Evolutionary conservation across 345 rosid species (phyloP).

Genomic region (Odontarrhena argentea): DNA sequence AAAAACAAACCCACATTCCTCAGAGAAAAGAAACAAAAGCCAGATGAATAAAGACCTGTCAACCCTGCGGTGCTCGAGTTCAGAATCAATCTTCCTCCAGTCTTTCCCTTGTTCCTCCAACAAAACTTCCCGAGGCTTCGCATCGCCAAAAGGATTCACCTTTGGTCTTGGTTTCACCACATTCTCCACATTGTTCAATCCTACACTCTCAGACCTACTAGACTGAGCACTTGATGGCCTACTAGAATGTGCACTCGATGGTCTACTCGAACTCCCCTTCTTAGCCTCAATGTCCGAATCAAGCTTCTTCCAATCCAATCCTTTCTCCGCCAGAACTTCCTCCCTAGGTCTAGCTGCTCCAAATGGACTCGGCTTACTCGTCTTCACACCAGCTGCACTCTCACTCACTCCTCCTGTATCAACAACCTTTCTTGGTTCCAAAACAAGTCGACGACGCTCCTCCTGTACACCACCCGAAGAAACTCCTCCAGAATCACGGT

Average conservation of each 20-base stretch:
- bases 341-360: slow-evolving; percentile 96
- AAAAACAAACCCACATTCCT: not conserved
- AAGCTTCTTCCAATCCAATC: slow-evolving; percentile 87
- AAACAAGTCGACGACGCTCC: slow-evolving; percentile 70
- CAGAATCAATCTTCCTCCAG: slow-evolving; percentile 89
- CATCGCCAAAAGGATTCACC: slow-evolving; percentile 95
- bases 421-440: slow-evolving; percentile 63
- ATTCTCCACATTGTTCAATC: slow-evolving; percentile 59
- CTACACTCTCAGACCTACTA: slow-evolving; percentile 71
- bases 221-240: slow-evolving; percentile 95
- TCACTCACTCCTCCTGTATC: slow-evolving; percentile 50
- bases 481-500: slow-evolving; percentile 61
- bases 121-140: slow-evolving; percentile 93
- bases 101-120: slow-evolving; percentile 84
- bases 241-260: slow-evolving; percentile 87
- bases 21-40: not conserved
- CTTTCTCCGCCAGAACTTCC: slow-evolving; percentile 88
- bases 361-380: slow-evolving; percentile 76
- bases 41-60: slow-evolving; percentile 51
- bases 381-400: slow-evolving; percentile 42
- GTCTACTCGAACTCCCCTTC: slow-evolving; percentile 69
- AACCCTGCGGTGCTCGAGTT: slow-evolving; percentile 81
- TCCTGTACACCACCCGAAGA: slow-evolving; percentile 46
- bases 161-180: slow-evolving; percentile 72
- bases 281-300: slow-evolving; percentile 78